A percentile compares a stretch with the other conserved stretches of the same genome.
Evolutionary conservation across 1,284 basidiomycete species (phyloP).

Genomic region (Entoloma clypeatum): DNA sequence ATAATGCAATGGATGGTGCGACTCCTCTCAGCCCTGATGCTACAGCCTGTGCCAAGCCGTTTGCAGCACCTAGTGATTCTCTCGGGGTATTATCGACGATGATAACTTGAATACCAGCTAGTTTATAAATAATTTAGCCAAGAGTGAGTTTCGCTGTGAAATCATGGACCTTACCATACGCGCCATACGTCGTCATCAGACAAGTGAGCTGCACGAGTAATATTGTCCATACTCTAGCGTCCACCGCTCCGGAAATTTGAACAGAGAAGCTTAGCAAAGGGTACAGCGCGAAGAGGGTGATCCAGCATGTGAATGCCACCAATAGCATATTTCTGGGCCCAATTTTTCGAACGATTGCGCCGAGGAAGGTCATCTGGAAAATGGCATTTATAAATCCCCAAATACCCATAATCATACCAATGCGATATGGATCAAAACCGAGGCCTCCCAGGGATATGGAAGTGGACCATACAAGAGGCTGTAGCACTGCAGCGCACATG

Average conservation of each 20-base stretch:
- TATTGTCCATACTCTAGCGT: conserved; percentile 25
- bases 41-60: conserved; percentile 52
- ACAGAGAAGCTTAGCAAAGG: conserved; percentile 28
- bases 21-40: conserved; percentile 47
- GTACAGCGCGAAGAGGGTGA: conserved; percentile 23
- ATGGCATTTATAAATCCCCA: conserved; percentile 30
- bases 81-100: conserved; percentile 33
- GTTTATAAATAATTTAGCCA: background rate
- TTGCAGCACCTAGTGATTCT: conserved; percentile 44
- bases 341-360: conserved; percentile 23
- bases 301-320: conserved; percentile 20
- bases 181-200: conserved; percentile 25
- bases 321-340: conserved; percentile 25
- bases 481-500: conserved; percentile 31
- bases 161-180: conserved; percentile 26
- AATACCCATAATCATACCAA: conserved; percentile 29
- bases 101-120: conserved; percentile 31
- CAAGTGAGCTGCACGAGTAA: conserved; percentile 28
- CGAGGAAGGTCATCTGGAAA: conserved; percentile 28
- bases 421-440: conserved; percentile 27
- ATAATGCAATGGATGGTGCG: conserved; percentile 39
- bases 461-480: conserved; percentile 35
- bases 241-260: conserved; percentile 24
- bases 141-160: conserved; percentile 10
- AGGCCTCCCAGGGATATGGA: conserved; percentile 32